Evolutionary conservation across 768 basidiomycete species (phyloP).

Genomic region (Kwoniella europaea): DNA sequence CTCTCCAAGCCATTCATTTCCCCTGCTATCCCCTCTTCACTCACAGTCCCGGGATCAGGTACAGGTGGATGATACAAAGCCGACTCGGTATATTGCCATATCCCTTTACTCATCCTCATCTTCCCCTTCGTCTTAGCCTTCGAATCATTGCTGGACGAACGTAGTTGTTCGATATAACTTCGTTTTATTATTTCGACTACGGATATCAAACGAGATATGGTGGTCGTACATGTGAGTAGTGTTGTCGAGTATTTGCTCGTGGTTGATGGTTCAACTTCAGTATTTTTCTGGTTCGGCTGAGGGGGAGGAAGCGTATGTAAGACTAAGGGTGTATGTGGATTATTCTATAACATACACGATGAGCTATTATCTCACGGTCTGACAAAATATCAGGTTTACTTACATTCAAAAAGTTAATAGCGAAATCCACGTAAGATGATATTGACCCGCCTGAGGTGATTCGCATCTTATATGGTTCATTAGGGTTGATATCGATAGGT

Average conservation of each 20-base stretch:
- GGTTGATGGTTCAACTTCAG: conserved; percentile 7
- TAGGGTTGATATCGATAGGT: neutral
- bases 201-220: conserved; percentile 71
- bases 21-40: conserved; percentile 7
- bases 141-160: conserved; percentile 1
- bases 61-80: conserved; percentile 27
- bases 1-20: conserved; percentile 25
- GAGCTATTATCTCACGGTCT: no score
- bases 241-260: conserved; percentile 14
- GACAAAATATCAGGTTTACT: neutral
- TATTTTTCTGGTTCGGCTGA: neutral
- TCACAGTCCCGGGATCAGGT: neutral
- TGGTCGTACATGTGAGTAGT: conserved; percentile 45
- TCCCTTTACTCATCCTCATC: conserved; percentile 26
- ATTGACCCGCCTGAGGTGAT: conserved; percentile 45
- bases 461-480: conserved; percentile 39
- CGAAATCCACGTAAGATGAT: conserved; percentile 38
- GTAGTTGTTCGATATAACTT: conserved; percentile 61
- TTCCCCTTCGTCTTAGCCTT: conserved; percentile 25
- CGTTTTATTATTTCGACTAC: conserved; percentile 85
- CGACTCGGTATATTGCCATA: conserved; percentile 53
- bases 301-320: conserved; percentile 39
- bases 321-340: conserved; percentile 34
- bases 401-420: conserved; percentile 35
- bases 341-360: conserved; percentile 22